phyloP scores from a whole-genome alignment of 2,329 filamentous ascomycete species.

The Verticillium zaregamsianum region DNA sequence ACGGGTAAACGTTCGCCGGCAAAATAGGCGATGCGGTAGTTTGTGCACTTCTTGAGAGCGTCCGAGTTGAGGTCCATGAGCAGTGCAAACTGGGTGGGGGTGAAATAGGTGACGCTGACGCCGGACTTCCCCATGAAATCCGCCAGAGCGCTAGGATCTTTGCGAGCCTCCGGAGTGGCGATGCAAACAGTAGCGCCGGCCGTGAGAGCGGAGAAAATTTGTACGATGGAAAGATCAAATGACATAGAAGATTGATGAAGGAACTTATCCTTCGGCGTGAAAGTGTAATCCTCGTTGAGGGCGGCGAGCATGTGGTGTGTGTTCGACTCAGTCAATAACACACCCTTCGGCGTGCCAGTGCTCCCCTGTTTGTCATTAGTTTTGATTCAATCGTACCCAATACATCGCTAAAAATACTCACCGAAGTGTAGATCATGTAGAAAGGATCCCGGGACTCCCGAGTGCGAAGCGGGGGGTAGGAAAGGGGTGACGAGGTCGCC shows the following conservation, averaged over 20 bases:
- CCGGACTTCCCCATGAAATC: conserved; percentile 16
- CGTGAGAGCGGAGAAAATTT: conserved; percentile 16
- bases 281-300: conserved; percentile 16
- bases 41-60: conserved; percentile 13
- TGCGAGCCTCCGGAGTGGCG: conserved; percentile 17
- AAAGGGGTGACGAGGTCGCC: conserved; percentile 7
- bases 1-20: conserved; percentile 18
- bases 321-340: conserved; percentile 18
- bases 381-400: background rate
- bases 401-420: conserved; percentile 6
- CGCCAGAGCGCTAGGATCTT: conserved; percentile 17
- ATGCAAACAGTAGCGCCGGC: conserved; percentile 17
- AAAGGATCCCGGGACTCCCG: conserved; percentile 16
- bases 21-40: conserved; percentile 17
- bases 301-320: conserved; percentile 19
- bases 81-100: conserved; percentile 17
- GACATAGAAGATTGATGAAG: conserved; percentile 18
- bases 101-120: conserved; percentile 18
- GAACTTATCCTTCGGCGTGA: conserved; percentile 14
- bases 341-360: conserved; percentile 20
- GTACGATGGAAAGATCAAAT: conserved; percentile 19
- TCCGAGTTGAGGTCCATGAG: conserved; percentile 17
- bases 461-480: conserved; percentile 1
- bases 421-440: conserved; percentile 20
- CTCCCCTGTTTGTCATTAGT: conserved; percentile 12